Evolutionary conservation across 768 basidiomycete genomes (phyloP).

Genomic region (Naematelia encephala): DNA sequence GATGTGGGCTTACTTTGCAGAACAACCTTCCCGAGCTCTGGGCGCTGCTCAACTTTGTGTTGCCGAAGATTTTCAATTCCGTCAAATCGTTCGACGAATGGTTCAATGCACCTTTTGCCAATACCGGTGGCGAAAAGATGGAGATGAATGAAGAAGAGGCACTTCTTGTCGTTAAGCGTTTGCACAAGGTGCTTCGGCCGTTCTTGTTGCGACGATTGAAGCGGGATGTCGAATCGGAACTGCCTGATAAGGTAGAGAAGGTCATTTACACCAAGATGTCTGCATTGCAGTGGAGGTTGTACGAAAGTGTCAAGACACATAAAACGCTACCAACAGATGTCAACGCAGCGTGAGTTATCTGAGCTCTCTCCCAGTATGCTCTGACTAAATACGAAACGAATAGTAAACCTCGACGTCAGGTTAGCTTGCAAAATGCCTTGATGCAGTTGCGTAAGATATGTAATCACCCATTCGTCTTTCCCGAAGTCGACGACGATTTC

Average conservation of each 20-base stretch:
- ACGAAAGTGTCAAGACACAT: constrained; percentile 97
- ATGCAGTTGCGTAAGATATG: constrained; percentile 99
- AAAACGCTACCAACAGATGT: constrained; percentile 82
- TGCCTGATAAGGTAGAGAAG: constrained; percentile 97
- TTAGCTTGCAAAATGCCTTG: constrained; percentile 68
- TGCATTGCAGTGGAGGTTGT: constrained; percentile 82
- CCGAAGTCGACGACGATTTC: constrained; percentile 90
- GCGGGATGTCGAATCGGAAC: constrained; percentile 92
- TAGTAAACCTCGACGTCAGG: constrained; percentile 29
- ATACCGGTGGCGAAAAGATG: constrained; percentile 93
- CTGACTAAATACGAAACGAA: neutral
- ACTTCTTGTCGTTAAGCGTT: constrained; percentile 88
- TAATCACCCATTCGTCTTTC: constrained; percentile 95
- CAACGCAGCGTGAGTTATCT: constrained; percentile 39
- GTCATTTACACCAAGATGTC: constrained; percentile 96
- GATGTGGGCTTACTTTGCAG: constrained; percentile 46
- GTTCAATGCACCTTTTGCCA: constrained; percentile 99
- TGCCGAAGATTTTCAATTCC: constrained; percentile 96
- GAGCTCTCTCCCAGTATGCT: neutral
- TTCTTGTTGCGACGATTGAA: constrained; percentile 89
- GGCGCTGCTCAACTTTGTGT: constrained; percentile 53
- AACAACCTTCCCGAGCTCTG: constrained; percentile 54
- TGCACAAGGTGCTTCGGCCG: constrained; percentile 92
- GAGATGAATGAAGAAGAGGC: constrained; percentile 99
- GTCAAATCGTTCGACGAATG: constrained; percentile 99